phyloP scores from a whole-genome alignment of 345 rosid genomes.

The Gossypium anomalum region DNA sequence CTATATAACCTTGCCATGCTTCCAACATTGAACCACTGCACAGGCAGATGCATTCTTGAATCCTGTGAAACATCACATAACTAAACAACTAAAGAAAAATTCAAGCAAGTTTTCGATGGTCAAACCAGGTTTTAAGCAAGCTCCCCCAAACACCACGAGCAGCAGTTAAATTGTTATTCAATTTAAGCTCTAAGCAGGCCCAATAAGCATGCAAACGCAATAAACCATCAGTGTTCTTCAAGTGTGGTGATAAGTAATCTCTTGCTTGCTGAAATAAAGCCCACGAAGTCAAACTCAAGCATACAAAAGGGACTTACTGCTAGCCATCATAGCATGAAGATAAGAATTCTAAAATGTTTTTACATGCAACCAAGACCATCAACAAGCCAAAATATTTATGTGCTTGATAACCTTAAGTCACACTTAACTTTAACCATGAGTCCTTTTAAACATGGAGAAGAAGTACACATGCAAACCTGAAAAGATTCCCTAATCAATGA shows the following conservation, averaged over 20 bases:
- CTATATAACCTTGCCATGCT: constrained; percentile 79
- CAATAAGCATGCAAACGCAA: constrained; percentile 68
- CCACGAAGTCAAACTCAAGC: constrained; percentile 9
- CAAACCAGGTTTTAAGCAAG: constrained; percentile 75
- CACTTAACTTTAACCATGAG: constrained; percentile 3
- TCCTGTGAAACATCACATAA: neutral
- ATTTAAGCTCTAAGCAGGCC: constrained; percentile 66
- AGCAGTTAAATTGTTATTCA: constrained; percentile 63
- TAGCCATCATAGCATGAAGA: neutral
- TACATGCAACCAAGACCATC: neutral
- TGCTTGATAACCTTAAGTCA: constrained; percentile 13
- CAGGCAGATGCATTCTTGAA: neutral
- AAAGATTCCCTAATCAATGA: constrained; percentile 66
- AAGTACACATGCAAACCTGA: constrained; percentile 48
- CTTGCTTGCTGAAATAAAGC: constrained; percentile 64
- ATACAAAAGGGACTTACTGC: neutral
- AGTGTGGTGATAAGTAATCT: constrained; percentile 69
- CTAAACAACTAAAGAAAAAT: neutral
- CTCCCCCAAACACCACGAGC: constrained; percentile 85
- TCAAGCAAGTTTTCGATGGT: neutral
- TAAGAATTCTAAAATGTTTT: neutral
- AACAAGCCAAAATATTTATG: neutral
- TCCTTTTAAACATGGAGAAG: neutral
- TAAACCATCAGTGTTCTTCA: constrained; percentile 54
- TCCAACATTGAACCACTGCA: constrained; percentile 79